These are phyloP conservation scores for Rhodotorula sphaerocarpa DNA, from an alignment of 768 basidiomycete genomes.

Conservation along the genomic window DNA sequence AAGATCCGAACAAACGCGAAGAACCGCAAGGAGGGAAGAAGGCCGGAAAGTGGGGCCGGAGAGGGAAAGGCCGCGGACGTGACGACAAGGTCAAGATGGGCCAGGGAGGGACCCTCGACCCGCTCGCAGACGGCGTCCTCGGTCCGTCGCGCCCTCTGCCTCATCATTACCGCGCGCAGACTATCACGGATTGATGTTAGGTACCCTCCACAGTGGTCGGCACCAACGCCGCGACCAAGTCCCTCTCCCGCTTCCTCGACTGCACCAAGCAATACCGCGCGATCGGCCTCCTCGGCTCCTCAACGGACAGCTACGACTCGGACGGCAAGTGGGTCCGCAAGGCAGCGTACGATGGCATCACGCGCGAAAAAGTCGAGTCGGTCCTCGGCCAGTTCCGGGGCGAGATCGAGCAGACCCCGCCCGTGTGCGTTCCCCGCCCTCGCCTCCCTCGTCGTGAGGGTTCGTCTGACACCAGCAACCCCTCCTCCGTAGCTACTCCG, in stretches of 20 bases:
- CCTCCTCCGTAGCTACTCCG: constrained; percentile 66
- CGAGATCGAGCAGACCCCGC: constrained; percentile 80
- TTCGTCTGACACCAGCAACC: background rate
- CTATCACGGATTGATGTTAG: background rate
- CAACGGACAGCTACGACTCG: constrained; percentile 89
- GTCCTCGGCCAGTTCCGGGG: constrained; percentile 69
- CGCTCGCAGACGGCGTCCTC: constrained; percentile 87
- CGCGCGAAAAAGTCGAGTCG: constrained; percentile 62
- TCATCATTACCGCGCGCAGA: background rate
- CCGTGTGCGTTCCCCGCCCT: constrained; percentile 55
- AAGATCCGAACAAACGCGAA: constrained; percentile 24
- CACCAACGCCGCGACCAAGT: constrained; percentile 81
- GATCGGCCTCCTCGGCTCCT: constrained; percentile 82
- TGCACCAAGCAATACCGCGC: constrained; percentile 91
- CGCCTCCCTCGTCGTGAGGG: constrained; percentile 4
- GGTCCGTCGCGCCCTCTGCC: constrained; percentile 49
- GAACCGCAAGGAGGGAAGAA: constrained; percentile 2
- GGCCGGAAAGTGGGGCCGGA: constrained; percentile 43
- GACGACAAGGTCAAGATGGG: constrained; percentile 66
- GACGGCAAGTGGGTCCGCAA: constrained; percentile 71
- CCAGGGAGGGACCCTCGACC: constrained; percentile 91
- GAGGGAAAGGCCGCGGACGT: constrained; percentile 45
- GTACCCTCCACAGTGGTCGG: constrained; percentile 63
- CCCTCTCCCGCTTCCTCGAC: constrained; percentile 68
- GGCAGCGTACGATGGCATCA: constrained; percentile 58